Evolutionary conservation across 2,329 filamentous ascomycete species (phyloP), one percentile per base, ranked within the genome.

Genomic region (Pyrenochaeta sp.): DNA sequence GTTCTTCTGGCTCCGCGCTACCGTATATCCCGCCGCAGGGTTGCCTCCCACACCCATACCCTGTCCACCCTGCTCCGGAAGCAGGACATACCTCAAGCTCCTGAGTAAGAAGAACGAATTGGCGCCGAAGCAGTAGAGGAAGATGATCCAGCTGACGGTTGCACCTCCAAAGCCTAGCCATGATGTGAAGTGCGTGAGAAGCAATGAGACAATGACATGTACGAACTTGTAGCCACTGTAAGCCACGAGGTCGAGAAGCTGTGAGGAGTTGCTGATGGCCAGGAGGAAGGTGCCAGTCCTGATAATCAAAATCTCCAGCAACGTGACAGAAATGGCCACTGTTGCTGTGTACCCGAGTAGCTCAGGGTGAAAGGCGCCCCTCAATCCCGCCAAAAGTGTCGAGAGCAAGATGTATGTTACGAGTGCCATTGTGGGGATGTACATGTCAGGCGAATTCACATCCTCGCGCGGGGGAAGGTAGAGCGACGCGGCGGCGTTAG

Each of bases 201-300:
- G 85, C 61, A 98, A 88, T 0, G 93, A 97, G 49, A 91, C 85
- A 60, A 99, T 99, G 67, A 97, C 93, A 32, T 94, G 95, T 28
- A 99, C 94, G 73, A 99, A 99, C 79, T 99, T 99, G 82, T 99
- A 99, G 22, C 96, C 96, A 2, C 91, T 94, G 80, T 99, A 99
- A 5, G 96, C 96, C 52, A 99, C 90, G 50, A 99, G 81, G 72
- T 99, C 95, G 57, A 98, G 86, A 51, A 98, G 86, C 76, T 98
- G 95, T 15, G 91, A 95, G 67, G 96, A 92, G 75, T 95, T 96
- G 69, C 89, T 96, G 78, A 99, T 98, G 80, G 88, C 93, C 50
- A 99, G 81, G 53, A 99, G 88, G 75, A 98, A 99, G 77, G 92
- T 96, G 51, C 94, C 95, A 27, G 97, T 83, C 80, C 97, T 96